These are phyloP conservation scores for Zarea fungicola DNA, from an alignment of 2,329 filamentous ascomycete genomes.

Conservation along the genomic window DNA sequence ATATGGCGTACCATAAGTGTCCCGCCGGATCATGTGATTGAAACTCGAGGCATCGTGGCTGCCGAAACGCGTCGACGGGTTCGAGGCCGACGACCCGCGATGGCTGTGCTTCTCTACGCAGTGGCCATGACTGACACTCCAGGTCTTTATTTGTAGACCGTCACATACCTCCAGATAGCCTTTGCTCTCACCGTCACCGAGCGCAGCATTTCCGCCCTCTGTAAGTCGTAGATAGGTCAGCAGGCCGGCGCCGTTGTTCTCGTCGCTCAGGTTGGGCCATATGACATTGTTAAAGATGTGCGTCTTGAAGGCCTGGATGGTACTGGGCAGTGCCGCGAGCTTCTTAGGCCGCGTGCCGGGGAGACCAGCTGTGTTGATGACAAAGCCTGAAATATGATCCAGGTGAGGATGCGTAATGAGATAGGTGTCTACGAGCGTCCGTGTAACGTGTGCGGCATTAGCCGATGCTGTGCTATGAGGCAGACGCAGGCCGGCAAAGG, in stretches of 20 bases:
- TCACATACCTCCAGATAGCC: slow-evolving; percentile 88
- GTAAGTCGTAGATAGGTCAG: slow-evolving; percentile 85
- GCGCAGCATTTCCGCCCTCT: slow-evolving; percentile 79
- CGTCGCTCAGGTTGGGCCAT: slow-evolving; percentile 95
- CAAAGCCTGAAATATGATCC: slow-evolving; percentile 86
- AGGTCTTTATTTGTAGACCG: slow-evolving; percentile 81
- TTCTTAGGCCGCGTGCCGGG: slow-evolving; percentile 78
- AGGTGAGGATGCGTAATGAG: slow-evolving; percentile 97
- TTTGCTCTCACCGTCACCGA: slow-evolving; percentile 72
- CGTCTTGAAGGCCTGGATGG: slow-evolving; percentile 85
- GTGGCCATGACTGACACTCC: slow-evolving; percentile 83
- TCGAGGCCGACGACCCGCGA: slow-evolving; percentile 47
- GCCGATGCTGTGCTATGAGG: slow-evolving; percentile 61
- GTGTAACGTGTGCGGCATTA: slow-evolving; percentile 77
- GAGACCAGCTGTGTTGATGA: slow-evolving; percentile 86
- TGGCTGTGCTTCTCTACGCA: slow-evolving; percentile 72
- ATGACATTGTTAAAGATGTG: slow-evolving; percentile 98
- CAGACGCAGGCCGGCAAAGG: slow-evolving; percentile 74
- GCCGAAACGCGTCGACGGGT: slow-evolving; percentile 44
- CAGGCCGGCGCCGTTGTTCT: slow-evolving; percentile 88
- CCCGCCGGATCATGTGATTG: slow-evolving; percentile 24
- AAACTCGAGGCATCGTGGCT: slow-evolving; percentile 42
- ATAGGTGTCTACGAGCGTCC: slow-evolving; percentile 77
- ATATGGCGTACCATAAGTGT: slow-evolving; percentile 17
- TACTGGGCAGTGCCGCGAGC: slow-evolving; percentile 77